phyloP scores from a whole-genome alignment of 805 yeast genomes.

The Sugiyamaella marilandica region DNA sequence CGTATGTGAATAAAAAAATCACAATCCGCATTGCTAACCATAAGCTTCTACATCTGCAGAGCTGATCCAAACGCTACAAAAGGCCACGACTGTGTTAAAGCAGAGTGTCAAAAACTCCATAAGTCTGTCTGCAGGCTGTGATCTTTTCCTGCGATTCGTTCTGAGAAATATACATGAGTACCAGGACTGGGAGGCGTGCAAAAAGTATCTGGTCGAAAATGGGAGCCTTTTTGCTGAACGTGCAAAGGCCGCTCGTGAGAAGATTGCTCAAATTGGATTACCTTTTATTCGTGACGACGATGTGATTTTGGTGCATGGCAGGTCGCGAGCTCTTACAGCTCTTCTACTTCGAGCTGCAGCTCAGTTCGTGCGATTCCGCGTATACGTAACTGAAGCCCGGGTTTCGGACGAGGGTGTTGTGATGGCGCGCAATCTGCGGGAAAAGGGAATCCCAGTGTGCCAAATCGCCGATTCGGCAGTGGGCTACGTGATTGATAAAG shows the following conservation, averaged over 20 bases:
- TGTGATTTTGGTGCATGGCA: slow-evolving; percentile 80
- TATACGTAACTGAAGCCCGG: slow-evolving; percentile 88
- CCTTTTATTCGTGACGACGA: slow-evolving; percentile 94
- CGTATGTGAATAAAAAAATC: slow-evolving; percentile 34
- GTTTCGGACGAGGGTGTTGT: slow-evolving; percentile 71
- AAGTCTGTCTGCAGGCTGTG: slow-evolving; percentile 95
- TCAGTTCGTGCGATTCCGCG: slow-evolving; percentile 78
- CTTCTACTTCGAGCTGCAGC: slow-evolving; percentile 70
- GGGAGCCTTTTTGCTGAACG: slow-evolving; percentile 88
- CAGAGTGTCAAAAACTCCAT: slow-evolving; percentile 82
- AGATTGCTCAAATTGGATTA: slow-evolving; percentile 81
- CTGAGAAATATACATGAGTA: slow-evolving; percentile 76
- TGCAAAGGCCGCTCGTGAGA: slow-evolving; percentile 83
- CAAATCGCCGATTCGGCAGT: slow-evolving; percentile 90
- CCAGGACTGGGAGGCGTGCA: slow-evolving; percentile 92
- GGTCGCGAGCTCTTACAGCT: slow-evolving; percentile 82
- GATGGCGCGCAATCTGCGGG: slow-evolving; percentile 64
- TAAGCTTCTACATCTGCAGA: slow-evolving; percentile 84
- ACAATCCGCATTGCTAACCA: neutral
- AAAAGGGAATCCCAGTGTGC: slow-evolving; percentile 77
- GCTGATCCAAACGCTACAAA: slow-evolving; percentile 71
- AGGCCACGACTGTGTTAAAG: slow-evolving; percentile 71
- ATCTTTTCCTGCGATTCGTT: slow-evolving; percentile 89
- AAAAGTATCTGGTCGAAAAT: slow-evolving; percentile 81
- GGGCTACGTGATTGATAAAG: slow-evolving; percentile 84